Base-by-base conservation (phyloP, 2,329 filamentous ascomycete genomes). In the Aspergillus sp. region DNA sequence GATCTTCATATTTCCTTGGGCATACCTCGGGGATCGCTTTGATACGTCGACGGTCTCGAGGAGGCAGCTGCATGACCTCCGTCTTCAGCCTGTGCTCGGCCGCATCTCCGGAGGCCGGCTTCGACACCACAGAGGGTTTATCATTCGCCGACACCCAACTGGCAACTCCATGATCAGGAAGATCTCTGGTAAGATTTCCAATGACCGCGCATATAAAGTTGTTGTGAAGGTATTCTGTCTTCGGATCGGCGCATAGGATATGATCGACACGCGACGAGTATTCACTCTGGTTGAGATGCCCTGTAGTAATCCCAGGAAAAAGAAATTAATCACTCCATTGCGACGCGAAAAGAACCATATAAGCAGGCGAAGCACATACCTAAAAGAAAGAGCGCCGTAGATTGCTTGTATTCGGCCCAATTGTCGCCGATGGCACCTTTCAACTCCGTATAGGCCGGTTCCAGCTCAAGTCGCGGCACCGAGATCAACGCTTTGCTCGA, bases 71-170 rank as follows among this genome's bases (percentile, higher is more conserved):
- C 80, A 83, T 84, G 9, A 82, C 73, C 65, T 84, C 81, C 29
- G 73, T 73, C 66, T 82, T 83, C 43, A 83, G 64, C 52, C 80
- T 65, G 62, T 82, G 80, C 60, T 83, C 80, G 38, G 75, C 75
- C 46, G 77, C 77, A 68, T 83, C 80, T 42, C 78, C 78, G 19
- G 75, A 74, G 32, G 72, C 69, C 9, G 74, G 73, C 56, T 75
- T 75, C 7, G 70, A 71, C 34, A 73, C 63, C 44, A 70, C 61
- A 7, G 69, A 70, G 10, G 72, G 70, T 56, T 76, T 76, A 60
- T 76, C 73, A 50, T 79, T 81, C 32, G 79, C 79, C 35, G 77
- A 77, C 42, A 84, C 81, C 78, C 79, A 84, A 56, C 73, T 76
- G 50, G 81, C 81, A 48, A 82, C 77, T 39, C 79, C 79, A 48